phyloP scores from a whole-genome alignment of 2,329 filamentous ascomycete species.

The Xylaria sp. region DNA sequence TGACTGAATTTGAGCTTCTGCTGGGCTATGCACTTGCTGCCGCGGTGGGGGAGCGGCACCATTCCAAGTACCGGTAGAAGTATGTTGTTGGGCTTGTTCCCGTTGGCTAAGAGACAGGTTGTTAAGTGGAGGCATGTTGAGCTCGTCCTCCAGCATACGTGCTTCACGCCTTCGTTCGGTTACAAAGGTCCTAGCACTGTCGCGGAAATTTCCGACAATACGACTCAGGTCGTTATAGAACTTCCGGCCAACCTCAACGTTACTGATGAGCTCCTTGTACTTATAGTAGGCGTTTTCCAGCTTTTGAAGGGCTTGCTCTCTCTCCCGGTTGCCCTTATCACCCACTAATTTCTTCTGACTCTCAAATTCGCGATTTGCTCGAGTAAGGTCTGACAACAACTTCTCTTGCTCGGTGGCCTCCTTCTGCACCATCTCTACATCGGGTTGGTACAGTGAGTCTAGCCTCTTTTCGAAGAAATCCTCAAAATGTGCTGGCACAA shows the following conservation, averaged over 20 bases:
- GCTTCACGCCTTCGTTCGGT: constrained; percentile 85
- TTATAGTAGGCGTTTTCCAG: constrained; percentile 93
- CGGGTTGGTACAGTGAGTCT: constrained; percentile 78
- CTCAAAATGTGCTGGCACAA: constrained; percentile 92
- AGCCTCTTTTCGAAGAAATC: constrained; percentile 87
- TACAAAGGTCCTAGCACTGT: constrained; percentile 79
- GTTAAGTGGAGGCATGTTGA: constrained; percentile 49
- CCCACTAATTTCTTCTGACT: constrained; percentile 74
- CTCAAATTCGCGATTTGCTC: constrained; percentile 82
- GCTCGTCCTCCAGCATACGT: constrained; percentile 64
- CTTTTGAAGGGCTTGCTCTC: constrained; percentile 86
- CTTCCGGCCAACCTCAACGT: constrained; percentile 89
- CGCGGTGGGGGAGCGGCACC: constrained; percentile 44
- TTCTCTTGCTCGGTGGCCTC: constrained; percentile 82
- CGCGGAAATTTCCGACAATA: constrained; percentile 84
- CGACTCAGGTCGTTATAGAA: constrained; percentile 97
- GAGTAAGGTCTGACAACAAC: constrained; percentile 74
- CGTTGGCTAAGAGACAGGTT: constrained; percentile 45
- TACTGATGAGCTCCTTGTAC: constrained; percentile 95
- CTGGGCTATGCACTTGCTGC: constrained; percentile 44
- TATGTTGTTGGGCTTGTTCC: constrained; percentile 17
- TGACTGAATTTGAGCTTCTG: constrained; percentile 67
- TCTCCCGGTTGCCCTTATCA: constrained; percentile 72
- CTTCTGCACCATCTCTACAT: constrained; percentile 75
- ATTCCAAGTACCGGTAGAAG: constrained; percentile 28